Percentiles rank a stretch among this genome's conserved stretches.
These are phyloP conservation scores for Trametes cingulata DNA, from an alignment of 768 basidiomycete genomes.

Conservation along the genomic window DNA sequence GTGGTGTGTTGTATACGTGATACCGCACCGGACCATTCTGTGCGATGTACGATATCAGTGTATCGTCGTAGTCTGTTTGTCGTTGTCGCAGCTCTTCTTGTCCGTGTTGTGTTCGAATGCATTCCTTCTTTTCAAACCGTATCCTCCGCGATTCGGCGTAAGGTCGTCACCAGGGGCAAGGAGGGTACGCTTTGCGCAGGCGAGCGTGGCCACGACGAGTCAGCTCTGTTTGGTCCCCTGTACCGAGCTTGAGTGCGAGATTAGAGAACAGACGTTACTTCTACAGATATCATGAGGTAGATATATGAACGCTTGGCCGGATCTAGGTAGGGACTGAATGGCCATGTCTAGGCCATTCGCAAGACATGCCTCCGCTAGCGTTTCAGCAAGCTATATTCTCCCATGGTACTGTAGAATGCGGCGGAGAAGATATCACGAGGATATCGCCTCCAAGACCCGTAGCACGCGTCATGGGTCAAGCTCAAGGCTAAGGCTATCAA, in stretches of 20 bases:
- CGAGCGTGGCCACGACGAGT: too few relatives aligned
- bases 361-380: too few relatives aligned
- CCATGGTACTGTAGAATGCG: not conserved
- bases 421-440: not conserved
- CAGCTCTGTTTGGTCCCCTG: too few relatives aligned
- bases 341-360: too few relatives aligned
- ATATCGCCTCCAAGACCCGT: not conserved
- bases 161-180: too few relatives aligned
- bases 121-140: not conserved
- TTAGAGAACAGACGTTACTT: too few relatives aligned
- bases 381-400: too few relatives aligned
- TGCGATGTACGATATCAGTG: constrained; percentile 16
- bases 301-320: too few relatives aligned
- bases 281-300: too few relatives aligned
- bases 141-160: not conserved
- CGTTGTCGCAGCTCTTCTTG: constrained; percentile 12
- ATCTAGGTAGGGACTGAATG: too few relatives aligned
- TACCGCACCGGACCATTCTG: constrained; percentile 18
- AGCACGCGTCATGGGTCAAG: not conserved
- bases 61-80: constrained; percentile 14
- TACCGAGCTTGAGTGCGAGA: too few relatives aligned
- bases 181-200: too few relatives aligned
- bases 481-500: not conserved
- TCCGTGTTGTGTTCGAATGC: constrained; percentile 8
- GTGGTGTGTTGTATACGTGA: constrained; percentile 9